These are phyloP conservation scores for Mycena albidolilacea DNA, from an alignment of 768 basidiomycete genomes.

Conservation along the genomic window DNA sequence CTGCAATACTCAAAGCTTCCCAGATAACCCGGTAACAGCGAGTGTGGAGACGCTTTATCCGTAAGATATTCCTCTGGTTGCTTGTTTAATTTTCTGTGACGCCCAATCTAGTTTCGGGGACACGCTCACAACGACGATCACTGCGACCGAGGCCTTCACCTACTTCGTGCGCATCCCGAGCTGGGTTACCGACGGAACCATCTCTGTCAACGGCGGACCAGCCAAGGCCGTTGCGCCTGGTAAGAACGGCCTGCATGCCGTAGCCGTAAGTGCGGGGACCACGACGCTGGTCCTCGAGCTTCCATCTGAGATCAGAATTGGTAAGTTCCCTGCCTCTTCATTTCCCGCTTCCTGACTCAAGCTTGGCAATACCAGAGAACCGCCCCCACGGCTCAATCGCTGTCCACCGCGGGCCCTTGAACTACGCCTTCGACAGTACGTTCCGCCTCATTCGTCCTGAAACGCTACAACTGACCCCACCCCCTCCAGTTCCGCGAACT, in stretches of 20 bases:
- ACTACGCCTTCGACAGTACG: constrained; percentile 70
- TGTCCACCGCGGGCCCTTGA: constrained; percentile 67
- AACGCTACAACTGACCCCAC: background rate
- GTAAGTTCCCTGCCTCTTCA: constrained; percentile 41
- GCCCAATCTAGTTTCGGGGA: constrained; percentile 48
- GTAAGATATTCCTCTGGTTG: constrained; percentile 26
- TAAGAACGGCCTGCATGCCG: constrained; percentile 60
- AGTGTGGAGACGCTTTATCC: constrained; percentile 58
- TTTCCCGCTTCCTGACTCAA: background rate
- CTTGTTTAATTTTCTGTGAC: background rate
- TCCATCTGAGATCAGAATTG: constrained; percentile 63
- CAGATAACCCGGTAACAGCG: constrained; percentile 52
- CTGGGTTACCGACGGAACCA: constrained; percentile 54
- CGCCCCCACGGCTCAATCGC: constrained; percentile 68
- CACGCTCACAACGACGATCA: constrained; percentile 52
- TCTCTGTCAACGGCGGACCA: constrained; percentile 51
- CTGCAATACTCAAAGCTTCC: background rate
- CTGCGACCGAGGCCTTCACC: constrained; percentile 51
- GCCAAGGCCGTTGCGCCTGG: constrained; percentile 55
- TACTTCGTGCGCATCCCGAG: constrained; percentile 57
- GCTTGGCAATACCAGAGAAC: constrained; percentile 51
- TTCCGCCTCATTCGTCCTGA: background rate
- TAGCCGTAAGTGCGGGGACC: constrained; percentile 56
- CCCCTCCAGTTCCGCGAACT: constrained; percentile 49
- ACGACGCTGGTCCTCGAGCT: constrained; percentile 62